Base-by-base conservation (phyloP, 2,329 filamentous ascomycete species). In the Paecilomyces niveus region DNA sequence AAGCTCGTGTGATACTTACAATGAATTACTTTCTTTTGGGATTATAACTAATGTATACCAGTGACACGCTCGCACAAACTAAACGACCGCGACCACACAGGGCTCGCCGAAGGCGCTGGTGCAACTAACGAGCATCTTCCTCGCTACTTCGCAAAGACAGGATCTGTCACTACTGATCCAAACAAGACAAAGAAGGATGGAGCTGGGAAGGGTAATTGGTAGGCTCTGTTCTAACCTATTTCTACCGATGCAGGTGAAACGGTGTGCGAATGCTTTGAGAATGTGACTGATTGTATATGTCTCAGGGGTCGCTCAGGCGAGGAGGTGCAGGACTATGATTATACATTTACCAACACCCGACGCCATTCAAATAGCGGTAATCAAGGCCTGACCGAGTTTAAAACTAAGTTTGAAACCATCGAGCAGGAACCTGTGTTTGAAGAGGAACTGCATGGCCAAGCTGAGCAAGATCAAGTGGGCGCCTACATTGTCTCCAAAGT, bases 41-140 rank as follows among this genome's bases (percentile, higher is more conserved):
- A 18, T 7, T 45, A 21, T 18, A 9, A 8, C 39, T 45, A 21
- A 45, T 45, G 39, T 18, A 18, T 21, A 13, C 39, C 67, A 96
- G 92, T 99, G 93, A 97, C 94, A 81, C 93, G 94, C 75, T 95
- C 93, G 65, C 90, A 93, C 85, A 99, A 97, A 83, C 85, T 83
- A 81, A 96, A 92, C 80, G 91, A 96, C 78, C 92, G 92, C 79
- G 89, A 95, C 82, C 89, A 96, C 80, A 85, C 86, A 69, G 89
- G 84, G 70, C 79, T 90, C 66, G 87, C 88, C 65, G 89, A 94
- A 68, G 89, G 89, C 72, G 86, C 85, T 59, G 86, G 85, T 61
- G 75, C 81, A 55, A 81, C 85, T 57, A 83, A 89, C 64, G 89
- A 94, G 66, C 84, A 88, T 68, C 79, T 96, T 29, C 93, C 94